Conservation (phyloP, 2,329 filamentous ascomycete species). For the Cyclaneusma minus region DNA sequence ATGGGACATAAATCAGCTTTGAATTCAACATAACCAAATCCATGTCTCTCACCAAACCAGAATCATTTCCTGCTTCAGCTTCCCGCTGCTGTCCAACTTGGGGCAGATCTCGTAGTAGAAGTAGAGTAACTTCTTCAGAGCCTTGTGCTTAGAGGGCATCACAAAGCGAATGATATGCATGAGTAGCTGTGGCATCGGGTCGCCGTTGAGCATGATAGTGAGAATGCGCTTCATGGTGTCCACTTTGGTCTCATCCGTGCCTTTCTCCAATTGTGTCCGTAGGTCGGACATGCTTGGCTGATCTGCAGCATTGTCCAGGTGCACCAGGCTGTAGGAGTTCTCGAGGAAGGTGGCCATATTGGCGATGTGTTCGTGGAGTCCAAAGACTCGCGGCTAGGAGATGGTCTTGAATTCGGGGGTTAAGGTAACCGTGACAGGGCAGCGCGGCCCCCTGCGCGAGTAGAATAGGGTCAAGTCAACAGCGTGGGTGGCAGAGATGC, state of each 20-base stretch:
- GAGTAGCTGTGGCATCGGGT: conserved; percentile 84
- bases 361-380: conserved; percentile 16
- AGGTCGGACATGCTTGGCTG: conserved; percentile 82
- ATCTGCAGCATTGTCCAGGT: conserved; percentile 93
- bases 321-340: conserved; percentile 89
- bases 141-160: conserved; percentile 96
- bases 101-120: conserved; percentile 99
- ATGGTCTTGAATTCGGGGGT: conserved; percentile 4
- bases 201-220: conserved; percentile 95
- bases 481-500: too few species aligned
- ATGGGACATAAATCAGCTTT: conserved; percentile 5
- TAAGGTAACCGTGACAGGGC: too few species aligned
- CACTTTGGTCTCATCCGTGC: conserved; percentile 80
- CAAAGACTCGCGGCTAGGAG: conserved; percentile 9
- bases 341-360: conserved; percentile 92
- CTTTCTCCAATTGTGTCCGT: conserved; percentile 86
- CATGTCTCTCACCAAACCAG: conserved; percentile 63
- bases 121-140: conserved; percentile 94
- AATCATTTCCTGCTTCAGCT: conserved; percentile 99
- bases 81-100: conserved; percentile 80
- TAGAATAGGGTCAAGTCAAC: too few species aligned
- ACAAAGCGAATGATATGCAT: conserved; percentile 99
- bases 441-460: too few species aligned
- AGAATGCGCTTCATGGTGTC: conserved; percentile 95
- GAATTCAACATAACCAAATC: conserved; percentile 2